A percentile compares a stretch with the other conserved stretches of the same genome.
Evolutionary conservation across 495 filamentous ascomycete species (phyloP).

Genomic region (Penicillium taxi): DNA sequence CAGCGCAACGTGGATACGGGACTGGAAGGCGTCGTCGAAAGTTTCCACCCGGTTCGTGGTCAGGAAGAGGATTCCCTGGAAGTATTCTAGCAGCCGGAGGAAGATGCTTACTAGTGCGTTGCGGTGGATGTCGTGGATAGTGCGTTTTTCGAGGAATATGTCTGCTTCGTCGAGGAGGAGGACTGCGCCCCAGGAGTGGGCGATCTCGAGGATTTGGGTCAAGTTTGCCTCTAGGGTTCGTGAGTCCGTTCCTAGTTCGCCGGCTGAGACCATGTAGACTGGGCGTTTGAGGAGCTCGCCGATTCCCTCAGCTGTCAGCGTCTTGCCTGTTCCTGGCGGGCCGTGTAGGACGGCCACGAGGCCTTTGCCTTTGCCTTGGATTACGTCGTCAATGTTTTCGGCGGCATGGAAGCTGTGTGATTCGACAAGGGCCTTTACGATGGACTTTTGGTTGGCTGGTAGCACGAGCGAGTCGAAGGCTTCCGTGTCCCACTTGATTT

Average conservation of each 20-base stretch:
- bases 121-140: slow-evolving; percentile 60
- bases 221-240: slow-evolving; percentile 71
- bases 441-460: slow-evolving; percentile 65
- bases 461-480: slow-evolving; percentile 75
- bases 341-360: slow-evolving; percentile 73
- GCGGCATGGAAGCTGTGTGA: slow-evolving; percentile 75
- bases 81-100: slow-evolving; percentile 63
- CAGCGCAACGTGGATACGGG: slow-evolving; percentile 64
- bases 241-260: slow-evolving; percentile 74
- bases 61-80: slow-evolving; percentile 73
- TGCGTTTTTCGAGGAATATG: slow-evolving; percentile 69
- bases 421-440: slow-evolving; percentile 73
- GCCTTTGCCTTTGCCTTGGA: slow-evolving; percentile 70
- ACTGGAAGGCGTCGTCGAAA: slow-evolving; percentile 62
- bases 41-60: slow-evolving; percentile 74
- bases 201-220: slow-evolving; percentile 78
- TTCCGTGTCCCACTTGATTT: slow-evolving; percentile 75
- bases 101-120: slow-evolving; percentile 76
- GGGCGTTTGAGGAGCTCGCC: slow-evolving; percentile 75
- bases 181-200: slow-evolving; percentile 79
- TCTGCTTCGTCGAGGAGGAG: slow-evolving; percentile 72
- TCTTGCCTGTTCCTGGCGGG: slow-evolving; percentile 83
- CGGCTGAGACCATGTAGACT: slow-evolving; percentile 76
- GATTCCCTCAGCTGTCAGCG: slow-evolving; percentile 81
- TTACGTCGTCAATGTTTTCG: slow-evolving; percentile 76